Evolutionary conservation across 495 filamentous ascomycete species (phyloP).

Genomic region (Letharia lupina): DNA sequence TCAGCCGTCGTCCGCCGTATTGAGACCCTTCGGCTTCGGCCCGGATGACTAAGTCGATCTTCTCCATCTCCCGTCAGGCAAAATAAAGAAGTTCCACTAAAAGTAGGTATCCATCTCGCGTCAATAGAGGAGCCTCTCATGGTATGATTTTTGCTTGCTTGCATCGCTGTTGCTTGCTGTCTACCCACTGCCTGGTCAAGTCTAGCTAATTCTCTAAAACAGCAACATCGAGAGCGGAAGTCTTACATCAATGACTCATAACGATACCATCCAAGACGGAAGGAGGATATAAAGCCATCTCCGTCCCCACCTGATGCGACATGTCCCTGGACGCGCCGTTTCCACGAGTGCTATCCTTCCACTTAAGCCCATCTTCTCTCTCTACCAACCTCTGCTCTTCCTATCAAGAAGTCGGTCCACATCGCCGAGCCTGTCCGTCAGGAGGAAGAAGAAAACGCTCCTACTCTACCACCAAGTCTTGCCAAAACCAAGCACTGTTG

Average conservation of each 20-base stretch:
- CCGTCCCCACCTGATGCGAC: conserved; percentile 5
- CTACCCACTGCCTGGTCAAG: neutral
- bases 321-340: conserved; percentile 4
- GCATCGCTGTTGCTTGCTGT: neutral
- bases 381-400: neutral
- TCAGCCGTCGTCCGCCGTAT: too few relatives aligned
- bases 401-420: neutral
- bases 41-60: conserved; percentile 9
- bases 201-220: neutral
- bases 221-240: neutral
- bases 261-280: neutral
- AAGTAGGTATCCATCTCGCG: neutral
- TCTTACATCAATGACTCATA: neutral
- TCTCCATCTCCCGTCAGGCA: neutral
- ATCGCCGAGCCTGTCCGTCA: neutral
- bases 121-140: neutral
- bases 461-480: neutral
- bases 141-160: neutral
- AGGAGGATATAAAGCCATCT: neutral
- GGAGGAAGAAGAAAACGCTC: neutral
- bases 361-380: neutral
- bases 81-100: neutral
- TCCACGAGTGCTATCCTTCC: neutral
- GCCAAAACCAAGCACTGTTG: neutral
- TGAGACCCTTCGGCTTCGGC: neutral